Conservation (phyloP, 108 stramenopile species). For the Pseudonitzschia pungens region DNA sequence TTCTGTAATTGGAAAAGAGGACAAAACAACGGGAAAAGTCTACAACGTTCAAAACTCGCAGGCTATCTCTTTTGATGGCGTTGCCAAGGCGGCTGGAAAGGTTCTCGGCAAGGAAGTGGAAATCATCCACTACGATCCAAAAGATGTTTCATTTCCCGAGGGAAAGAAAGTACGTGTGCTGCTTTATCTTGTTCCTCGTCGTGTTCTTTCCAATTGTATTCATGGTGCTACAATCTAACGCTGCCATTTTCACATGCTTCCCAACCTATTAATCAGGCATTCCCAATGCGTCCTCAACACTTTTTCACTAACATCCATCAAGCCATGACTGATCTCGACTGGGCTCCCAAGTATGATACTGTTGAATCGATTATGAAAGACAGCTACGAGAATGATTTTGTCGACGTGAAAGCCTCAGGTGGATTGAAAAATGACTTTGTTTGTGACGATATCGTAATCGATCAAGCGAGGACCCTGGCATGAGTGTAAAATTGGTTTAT, state of each 20-base stretch:
- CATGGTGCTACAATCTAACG: neutral
- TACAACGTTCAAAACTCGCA: constrained; percentile 43
- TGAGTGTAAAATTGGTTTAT: neutral
- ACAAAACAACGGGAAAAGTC: constrained; percentile 32
- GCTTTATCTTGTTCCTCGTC: neutral
- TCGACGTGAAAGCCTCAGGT: constrained; percentile 34
- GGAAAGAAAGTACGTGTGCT: constrained; percentile 24
- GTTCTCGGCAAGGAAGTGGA: constrained; percentile 29
- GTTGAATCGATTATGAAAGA: constrained; percentile 32
- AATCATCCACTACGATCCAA: constrained; percentile 39
- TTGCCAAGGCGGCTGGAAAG: constrained; percentile 31
- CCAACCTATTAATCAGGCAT: constrained; percentile 5
- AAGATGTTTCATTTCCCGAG: constrained; percentile 27
- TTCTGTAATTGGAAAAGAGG: constrained; percentile 31
- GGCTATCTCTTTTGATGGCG: constrained; percentile 38
- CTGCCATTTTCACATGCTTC: neutral
- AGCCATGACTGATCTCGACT: constrained; percentile 37
- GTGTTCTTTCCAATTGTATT: neutral
- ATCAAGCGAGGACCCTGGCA: constrained; percentile 13
- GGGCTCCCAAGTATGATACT: constrained; percentile 35
- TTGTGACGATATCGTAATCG: constrained; percentile 35
- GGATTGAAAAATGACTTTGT: constrained; percentile 32
- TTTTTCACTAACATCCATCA: constrained; percentile 33
- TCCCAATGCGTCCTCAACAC: constrained; percentile 44
- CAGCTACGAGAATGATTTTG: constrained; percentile 38